Evolutionary conservation across 495 filamentous ascomycete species (phyloP), one percentile per base, ranked within the genome.

Genomic region (Peziza echinospora): DNA sequence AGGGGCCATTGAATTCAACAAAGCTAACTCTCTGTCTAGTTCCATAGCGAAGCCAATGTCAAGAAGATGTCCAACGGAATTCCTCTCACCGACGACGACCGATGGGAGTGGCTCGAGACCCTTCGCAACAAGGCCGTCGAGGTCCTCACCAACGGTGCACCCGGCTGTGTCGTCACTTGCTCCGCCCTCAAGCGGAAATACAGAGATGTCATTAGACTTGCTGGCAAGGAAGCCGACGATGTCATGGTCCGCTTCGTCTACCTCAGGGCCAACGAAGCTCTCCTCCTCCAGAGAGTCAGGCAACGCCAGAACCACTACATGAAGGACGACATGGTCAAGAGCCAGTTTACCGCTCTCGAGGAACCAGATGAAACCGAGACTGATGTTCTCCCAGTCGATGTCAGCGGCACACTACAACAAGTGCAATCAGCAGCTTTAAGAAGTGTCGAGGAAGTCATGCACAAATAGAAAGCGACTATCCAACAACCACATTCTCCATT

Each of bases 111-210:
- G 91, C 76, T 99, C 41, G 87, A 86, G 50, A 67, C 72, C 21
- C 72, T 96, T 5, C 84, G 91, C 55, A 74, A 92, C 53, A 76
- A 83, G 48, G 81, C 85, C 25, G 72, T 84, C 51, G 58, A 66
- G 17, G 67, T 67, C 25, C 71, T 85, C 21, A 67, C 72, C 24
- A 57, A 64, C 28, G 69, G 69, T 1, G 68, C 74, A 0, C 65
- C 73, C 26, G 91, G 87, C 44, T 92, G 93, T 22, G 82, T 99
- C 19, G 70, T 99, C 46, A 93, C 91, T 43, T 99, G 91, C 70
- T 92, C 83, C 11, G 89, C 87, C 4, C 71, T 99, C 44, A 96
- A 96, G 68, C 80, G 80, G 58, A 91, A 87, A 65, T 99, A 99
- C 68, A 82, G 91, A 51, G 87, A 99, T 61, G 86, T 94, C 40